Base-by-base conservation (phyloP, 139 green algal genomes). In the Chlamydomonas schloesseri region DNA sequence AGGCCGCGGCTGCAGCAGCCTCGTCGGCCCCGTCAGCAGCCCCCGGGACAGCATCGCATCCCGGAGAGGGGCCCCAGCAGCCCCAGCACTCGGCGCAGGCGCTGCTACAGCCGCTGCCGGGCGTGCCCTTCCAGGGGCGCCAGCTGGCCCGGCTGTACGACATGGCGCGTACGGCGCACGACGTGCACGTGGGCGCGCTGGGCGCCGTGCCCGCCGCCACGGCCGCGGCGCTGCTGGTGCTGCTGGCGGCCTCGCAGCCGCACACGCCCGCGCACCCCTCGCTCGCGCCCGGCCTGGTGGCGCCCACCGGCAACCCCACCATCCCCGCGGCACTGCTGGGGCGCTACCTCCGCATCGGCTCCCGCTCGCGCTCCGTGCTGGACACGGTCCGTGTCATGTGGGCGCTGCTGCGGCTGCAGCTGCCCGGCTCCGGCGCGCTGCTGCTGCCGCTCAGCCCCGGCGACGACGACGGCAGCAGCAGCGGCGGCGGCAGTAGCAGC, bases 381-480 rank as follows among this genome's bases (percentile, higher is more conserved):
- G 79, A 85, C 50, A 76, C 67, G 13, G 79, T 85, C 0, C 79
- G 79, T 29, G 79, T 85, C 47, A 85, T 85, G 79, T 85, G 79
- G 79, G 65, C 79, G 11, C 26, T 77, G 9, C 28, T 70, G n/a
- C 79, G 79, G 47, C 67, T 85, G 21, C 79, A 85, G 46, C 67
- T 85, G 31, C 65, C 79, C 42, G 28, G 65, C 42, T 65, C 77
- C 14, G 77, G 77, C 6, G 15, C 28, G 24, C 24, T 77, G 20
- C 21, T 42, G 33, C 46, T 76, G 65, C 65, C 79, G n/a, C 13
- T 75, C 47, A 53, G n/a, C 37, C 46, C 24, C 64, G n/a, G 17
- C 29, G 18, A 20, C 5, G 58, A 73, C 36, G 26, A 23, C 57
- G 58, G 26, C 31, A n/a, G 21, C 26, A 20, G 20, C 17, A 11